Evolutionary conservation across 2,329 filamentous ascomycete genomes (phyloP), one percentile per base, ranked within the genome.

Genomic region (Chalaropsis ovoidea): DNA sequence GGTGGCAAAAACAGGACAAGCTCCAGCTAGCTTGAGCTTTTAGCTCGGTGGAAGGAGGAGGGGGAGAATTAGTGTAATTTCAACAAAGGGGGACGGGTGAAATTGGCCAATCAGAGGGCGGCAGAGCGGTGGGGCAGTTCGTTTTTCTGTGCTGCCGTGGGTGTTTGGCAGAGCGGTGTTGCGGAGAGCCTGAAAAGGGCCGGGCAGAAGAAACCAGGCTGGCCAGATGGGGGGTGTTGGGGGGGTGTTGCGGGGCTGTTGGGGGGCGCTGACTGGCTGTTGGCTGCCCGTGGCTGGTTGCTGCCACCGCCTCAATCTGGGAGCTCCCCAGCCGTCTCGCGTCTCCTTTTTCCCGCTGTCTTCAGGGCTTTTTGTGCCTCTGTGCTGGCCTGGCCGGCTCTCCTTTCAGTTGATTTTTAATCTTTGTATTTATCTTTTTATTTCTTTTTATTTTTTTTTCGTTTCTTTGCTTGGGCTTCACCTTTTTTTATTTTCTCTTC

Each of bases 391-490:
- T n/a, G n/a, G n/a, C n/a, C 31, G 31, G 31, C 19, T 49, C 45
- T 49, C 13, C 45, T 60, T 60, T 64, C 17, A 41, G 11, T 35
- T 54, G 45, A 17, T 65, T 43, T 27, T 63, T 66, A 42, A 49
- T 19, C 8, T 47, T 31, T 62, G 31, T 31, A 31, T 31, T 31
- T 31, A 31, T 31, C 31, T 31, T 31, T 31, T n/a, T n/a, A 41
- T 54, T 62, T 42, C 19, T 62, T 42, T 52, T 52, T 41, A 69
- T 69, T 69, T 66, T 66, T 63, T n/a, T 67, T 62, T 69, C 70
- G 71, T 71, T 72, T 72, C 71, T 70, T 71, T 71, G 69, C 70
- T 72, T 42, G 62, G 61, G 64, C 68, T 70, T 70, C 69, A 70
- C 70, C 68, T 71, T 70, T 70, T 70, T 64, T 68, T 69, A 68